Conservation (phyloP, 192 early-diverging fungal species). For the Rhizoclosmatium globosum region DNA sequence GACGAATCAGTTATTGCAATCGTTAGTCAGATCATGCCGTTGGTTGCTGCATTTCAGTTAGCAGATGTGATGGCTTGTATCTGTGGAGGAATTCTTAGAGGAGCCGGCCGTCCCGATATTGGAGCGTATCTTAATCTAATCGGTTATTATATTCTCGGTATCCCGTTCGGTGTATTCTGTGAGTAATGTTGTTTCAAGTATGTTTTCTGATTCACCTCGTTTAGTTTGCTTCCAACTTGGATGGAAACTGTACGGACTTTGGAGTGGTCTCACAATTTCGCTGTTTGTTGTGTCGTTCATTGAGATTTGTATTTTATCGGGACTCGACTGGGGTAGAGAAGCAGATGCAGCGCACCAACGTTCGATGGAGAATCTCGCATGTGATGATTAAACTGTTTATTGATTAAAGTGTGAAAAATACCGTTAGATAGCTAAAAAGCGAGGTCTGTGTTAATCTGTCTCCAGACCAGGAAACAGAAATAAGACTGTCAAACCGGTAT, state of each 20-base stretch:
- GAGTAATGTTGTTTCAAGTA: not conserved
- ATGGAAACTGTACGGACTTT: constrained; percentile 51
- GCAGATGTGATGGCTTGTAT: constrained; percentile 56
- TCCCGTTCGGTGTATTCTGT: constrained; percentile 32
- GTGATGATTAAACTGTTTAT: not conserved
- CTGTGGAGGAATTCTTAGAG: constrained; percentile 73
- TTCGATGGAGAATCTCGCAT: constrained; percentile 3
- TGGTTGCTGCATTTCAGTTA: constrained; percentile 70
- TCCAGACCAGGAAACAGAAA: too few species aligned
- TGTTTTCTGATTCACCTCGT: constrained; percentile 43
- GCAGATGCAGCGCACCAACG: constrained; percentile 36
- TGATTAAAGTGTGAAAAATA: too few species aligned
- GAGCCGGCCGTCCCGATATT: constrained; percentile 76
- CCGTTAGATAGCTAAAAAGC: too few species aligned
- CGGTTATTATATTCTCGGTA: constrained; percentile 34
- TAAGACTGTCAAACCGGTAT: too few species aligned
- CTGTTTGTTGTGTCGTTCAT: constrained; percentile 63
- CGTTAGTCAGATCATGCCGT: constrained; percentile 79
- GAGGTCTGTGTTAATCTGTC: too few species aligned
- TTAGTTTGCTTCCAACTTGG: constrained; percentile 47
- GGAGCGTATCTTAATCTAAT: constrained; percentile 60
- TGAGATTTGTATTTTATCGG: constrained; percentile 39
- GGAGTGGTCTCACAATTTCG: constrained; percentile 55
- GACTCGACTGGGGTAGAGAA: constrained; percentile 50
- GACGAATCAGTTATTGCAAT: constrained; percentile 74